Percentiles rank a stretch among this genome's conserved stretches.
Conservation (phyloP, 2,329 filamentous ascomycete species). For the Paraphaeosphaeria sporulosa region DNA sequence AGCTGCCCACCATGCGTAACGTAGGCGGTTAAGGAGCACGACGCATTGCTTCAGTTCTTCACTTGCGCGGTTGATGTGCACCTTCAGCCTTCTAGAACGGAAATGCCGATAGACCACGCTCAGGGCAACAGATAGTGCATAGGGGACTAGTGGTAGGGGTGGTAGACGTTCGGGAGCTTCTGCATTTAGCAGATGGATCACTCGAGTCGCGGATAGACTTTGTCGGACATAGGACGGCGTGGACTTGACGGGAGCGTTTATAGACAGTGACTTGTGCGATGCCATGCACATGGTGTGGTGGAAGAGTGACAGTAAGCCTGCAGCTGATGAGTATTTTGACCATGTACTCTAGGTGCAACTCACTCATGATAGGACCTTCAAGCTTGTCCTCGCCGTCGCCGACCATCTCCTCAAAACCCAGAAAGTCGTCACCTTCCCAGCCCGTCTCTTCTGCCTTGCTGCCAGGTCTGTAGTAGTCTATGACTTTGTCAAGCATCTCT, state of each 20-base stretch:
- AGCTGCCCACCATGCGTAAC: conserved; percentile 55
- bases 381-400: conserved; percentile 49
- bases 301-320: conserved; percentile 62
- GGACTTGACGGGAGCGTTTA: conserved; percentile 54
- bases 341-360: conserved; percentile 10
- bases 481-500: conserved; percentile 56
- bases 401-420: conserved; percentile 56
- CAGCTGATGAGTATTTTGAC: conserved; percentile 19
- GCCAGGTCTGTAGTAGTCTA: conserved; percentile 56
- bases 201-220: conserved; percentile 63
- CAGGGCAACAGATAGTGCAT: conserved; percentile 63
- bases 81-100: conserved; percentile 59
- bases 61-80: conserved; percentile 56
- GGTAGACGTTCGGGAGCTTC: conserved; percentile 57
- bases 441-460: conserved; percentile 52
- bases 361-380: conserved; percentile 48
- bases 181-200: conserved; percentile 60
- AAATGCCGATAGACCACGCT: conserved; percentile 65
- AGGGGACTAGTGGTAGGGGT: conserved; percentile 63
- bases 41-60: conserved; percentile 56
- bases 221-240: conserved; percentile 62
- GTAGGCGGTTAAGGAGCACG: conserved; percentile 52
- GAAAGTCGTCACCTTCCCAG: conserved; percentile 56
- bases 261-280: conserved; percentile 59
- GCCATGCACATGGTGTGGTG: conserved; percentile 66